Percentiles rank a stretch among this genome's conserved stretches.
Conservation (phyloP, 31 red algal species). For the Asparagopsis taxiformis region DNA sequence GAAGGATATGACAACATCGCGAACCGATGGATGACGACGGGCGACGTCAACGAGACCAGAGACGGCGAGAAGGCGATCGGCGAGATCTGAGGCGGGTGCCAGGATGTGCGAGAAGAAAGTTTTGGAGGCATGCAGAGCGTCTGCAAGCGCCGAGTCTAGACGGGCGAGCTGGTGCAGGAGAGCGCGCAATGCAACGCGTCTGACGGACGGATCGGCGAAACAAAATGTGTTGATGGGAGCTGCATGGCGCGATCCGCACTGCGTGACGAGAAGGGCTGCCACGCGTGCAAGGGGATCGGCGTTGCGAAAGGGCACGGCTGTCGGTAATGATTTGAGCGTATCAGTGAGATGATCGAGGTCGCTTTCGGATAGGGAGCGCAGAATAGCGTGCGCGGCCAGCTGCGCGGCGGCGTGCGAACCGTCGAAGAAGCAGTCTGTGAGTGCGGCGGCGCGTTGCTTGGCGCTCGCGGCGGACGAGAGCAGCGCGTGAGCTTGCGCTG, state of each 20-base stretch:
- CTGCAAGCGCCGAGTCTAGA: background rate
- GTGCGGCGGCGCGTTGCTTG: background rate
- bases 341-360: background rate
- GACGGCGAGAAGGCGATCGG: background rate
- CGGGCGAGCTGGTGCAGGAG: background rate
- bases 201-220: slow-evolving; percentile 10
- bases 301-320: slow-evolving; percentile 22
- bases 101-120: background rate
- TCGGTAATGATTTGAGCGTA: slow-evolving; percentile 28
- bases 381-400: background rate
- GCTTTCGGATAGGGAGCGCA: background rate
- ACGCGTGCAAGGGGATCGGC: slow-evolving; percentile 15
- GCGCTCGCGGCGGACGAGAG: background rate
- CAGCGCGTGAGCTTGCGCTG: background rate
- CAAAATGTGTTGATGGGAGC: slow-evolving; percentile 31
- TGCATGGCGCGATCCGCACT: background rate
- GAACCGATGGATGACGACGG: no score
- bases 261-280: slow-evolving; percentile 11
- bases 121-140: background rate
- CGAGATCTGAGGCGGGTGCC: background rate
- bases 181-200: background rate
- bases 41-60: background rate
- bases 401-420: background rate
- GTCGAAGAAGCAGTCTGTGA: background rate
- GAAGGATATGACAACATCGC: no score